These are phyloP conservation scores for Ascomycota sp. DNA, from an alignment of 2,329 filamentous ascomycete species.

Conservation along the genomic window DNA sequence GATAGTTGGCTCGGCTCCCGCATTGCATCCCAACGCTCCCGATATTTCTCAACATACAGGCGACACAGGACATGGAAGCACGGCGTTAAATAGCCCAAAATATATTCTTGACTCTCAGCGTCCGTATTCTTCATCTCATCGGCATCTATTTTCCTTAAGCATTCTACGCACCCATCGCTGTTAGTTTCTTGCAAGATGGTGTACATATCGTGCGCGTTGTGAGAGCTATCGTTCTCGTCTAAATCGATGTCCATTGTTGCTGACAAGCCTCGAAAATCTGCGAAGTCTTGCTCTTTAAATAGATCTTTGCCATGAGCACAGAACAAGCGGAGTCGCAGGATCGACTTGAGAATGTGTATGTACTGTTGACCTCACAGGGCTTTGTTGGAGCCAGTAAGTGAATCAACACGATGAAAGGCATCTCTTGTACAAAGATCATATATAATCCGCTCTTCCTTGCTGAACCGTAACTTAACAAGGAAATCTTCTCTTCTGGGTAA, in stretches of 20 bases:
- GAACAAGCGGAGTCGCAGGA: constrained; percentile 71
- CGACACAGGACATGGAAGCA: constrained; percentile 77
- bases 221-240: constrained; percentile 55
- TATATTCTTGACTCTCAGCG: constrained; percentile 37
- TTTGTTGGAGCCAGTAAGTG: constrained; percentile 41
- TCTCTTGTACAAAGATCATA: constrained; percentile 75
- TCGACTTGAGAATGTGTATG: constrained; percentile 80
- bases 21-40: constrained; percentile 25
- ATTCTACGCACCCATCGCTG: constrained; percentile 51
- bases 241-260: constrained; percentile 74
- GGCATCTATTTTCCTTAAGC: constrained; percentile 41
- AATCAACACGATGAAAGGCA: constrained; percentile 58
- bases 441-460: constrained; percentile 49
- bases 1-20: constrained; percentile 15
- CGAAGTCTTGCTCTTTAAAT: constrained; percentile 64
- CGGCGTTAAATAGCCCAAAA: constrained; percentile 61
- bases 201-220: constrained; percentile 71
- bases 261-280: constrained; percentile 61
- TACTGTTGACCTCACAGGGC: constrained; percentile 71
- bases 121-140: constrained; percentile 35
- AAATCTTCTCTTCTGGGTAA: constrained; percentile 56
- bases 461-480: constrained; percentile 56
- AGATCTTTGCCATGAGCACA: constrained; percentile 91
- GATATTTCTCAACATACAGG: constrained; percentile 44
- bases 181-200: constrained; percentile 68